These are phyloP conservation scores for Alternaria ventricosa DNA, from an alignment of 2,329 filamentous ascomycete genomes.

Conservation along the genomic window DNA sequence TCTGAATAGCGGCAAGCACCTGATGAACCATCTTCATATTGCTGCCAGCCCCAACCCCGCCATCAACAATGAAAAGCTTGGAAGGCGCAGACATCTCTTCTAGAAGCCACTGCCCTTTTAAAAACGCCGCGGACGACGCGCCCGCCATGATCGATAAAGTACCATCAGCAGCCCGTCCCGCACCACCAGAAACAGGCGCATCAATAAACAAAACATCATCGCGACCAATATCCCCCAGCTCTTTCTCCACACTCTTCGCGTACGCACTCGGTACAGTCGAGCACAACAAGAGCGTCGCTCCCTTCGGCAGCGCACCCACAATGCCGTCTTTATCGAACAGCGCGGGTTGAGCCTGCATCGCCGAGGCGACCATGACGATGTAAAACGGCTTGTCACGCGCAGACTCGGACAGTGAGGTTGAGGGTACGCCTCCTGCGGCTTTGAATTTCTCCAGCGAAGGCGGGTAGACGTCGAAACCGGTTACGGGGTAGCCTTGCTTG, in stretches of 20 bases:
- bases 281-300: conserved; percentile 69
- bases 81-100: conserved; percentile 65
- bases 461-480: conserved; percentile 73
- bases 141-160: conserved; percentile 79
- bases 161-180: conserved; percentile 71
- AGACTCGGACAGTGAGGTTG: conserved; percentile 66
- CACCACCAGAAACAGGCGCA: conserved; percentile 75
- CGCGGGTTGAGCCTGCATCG: conserved; percentile 70
- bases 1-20: conserved; percentile 65
- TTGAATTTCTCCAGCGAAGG: conserved; percentile 71
- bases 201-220: conserved; percentile 72
- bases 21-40: conserved; percentile 67
- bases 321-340: conserved; percentile 66
- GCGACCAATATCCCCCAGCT: conserved; percentile 63
- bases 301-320: conserved; percentile 59
- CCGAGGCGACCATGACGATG: conserved; percentile 78
- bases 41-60: conserved; percentile 60
- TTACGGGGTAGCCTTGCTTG: conserved; percentile 69
- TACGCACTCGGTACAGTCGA: conserved; percentile 74
- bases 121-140: conserved; percentile 63
- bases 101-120: conserved; percentile 65
- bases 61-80: conserved; percentile 65
- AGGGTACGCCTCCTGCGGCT: conserved; percentile 65
- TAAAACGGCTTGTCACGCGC: conserved; percentile 66
- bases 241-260: conserved; percentile 64